phyloP scores from a whole-genome alignment of 139 green algal species.

The Desmodesmus armatus region DNA sequence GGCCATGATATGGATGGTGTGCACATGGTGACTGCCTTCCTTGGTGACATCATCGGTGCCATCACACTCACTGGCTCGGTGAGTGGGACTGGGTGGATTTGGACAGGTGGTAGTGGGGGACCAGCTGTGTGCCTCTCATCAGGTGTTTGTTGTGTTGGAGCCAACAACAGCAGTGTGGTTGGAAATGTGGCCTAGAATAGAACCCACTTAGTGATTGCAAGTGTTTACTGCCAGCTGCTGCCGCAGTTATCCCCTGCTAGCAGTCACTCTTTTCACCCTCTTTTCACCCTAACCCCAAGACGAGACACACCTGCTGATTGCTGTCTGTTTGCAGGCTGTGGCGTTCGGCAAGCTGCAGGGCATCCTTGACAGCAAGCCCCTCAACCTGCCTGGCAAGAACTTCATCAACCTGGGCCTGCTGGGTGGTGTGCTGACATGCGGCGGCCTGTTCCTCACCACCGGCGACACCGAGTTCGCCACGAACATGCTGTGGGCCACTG shows the following conservation, averaged over 20 bases:
- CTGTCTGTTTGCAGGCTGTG: slow-evolving; percentile 55
- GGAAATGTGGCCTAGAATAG: no score
- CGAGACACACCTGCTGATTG: neutral
- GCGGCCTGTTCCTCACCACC: slow-evolving; percentile 63
- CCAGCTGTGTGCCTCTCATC: no score
- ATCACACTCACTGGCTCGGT: slow-evolving; percentile 87
- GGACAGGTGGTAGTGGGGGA: no score
- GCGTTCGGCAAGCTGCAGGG: slow-evolving; percentile 95
- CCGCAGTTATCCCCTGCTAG: no score
- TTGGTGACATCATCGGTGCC: slow-evolving; percentile 87
- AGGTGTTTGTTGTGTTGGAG: no score
- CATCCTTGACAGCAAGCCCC: slow-evolving; percentile 68
- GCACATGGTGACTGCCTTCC: slow-evolving; percentile 80
- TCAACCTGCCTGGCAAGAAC: slow-evolving; percentile 87
- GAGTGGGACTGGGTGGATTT: no score
- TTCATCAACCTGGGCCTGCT: slow-evolving; percentile 72
- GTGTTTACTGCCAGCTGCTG: no score
- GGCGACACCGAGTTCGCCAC: slow-evolving; percentile 37
- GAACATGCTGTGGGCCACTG: slow-evolving; percentile 68
- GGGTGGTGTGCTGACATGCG: slow-evolving; percentile 64
- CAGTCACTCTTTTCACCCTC: neutral
- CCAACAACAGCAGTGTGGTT: no score
- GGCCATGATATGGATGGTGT: slow-evolving; percentile 60
- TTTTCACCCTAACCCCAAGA: neutral
- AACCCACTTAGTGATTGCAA: no score